Percentiles rank a stretch among this genome's conserved stretches.
phyloP scores from a whole-genome alignment of 768 basidiomycete species.

The Cyclocybe aegerita region DNA sequence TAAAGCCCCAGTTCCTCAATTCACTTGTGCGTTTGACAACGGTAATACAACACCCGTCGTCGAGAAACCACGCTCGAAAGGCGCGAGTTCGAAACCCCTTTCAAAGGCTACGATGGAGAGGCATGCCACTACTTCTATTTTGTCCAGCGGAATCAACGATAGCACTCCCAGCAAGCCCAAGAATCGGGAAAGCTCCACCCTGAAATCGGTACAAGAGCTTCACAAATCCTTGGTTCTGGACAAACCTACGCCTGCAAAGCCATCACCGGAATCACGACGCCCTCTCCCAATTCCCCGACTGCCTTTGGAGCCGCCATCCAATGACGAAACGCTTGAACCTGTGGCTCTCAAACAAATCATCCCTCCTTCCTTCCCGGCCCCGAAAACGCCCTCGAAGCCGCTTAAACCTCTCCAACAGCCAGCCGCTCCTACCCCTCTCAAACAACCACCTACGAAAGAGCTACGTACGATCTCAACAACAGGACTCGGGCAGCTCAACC shows the following conservation, averaged over 20 bases:
- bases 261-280: constrained; percentile 1
- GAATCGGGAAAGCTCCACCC: no score
- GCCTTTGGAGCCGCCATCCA: neutral
- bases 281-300: neutral
- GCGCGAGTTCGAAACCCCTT: neutral
- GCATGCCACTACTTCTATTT: no score
- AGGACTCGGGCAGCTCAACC: constrained; percentile 49
- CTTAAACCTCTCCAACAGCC: constrained; percentile 28
- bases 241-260: neutral
- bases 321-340: neutral
- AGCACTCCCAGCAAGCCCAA: no score
- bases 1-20: constrained; percentile 9
- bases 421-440: constrained; percentile 13
- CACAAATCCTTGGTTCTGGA: no score
- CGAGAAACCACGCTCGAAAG: neutral
- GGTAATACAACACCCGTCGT: neutral
- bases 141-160: no score
- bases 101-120: neutral
- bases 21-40: constrained; percentile 10
- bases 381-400: constrained; percentile 13
- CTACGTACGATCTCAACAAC: constrained; percentile 53
- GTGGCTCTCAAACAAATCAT: constrained; percentile 4
- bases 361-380: constrained; percentile 2
- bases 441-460: constrained; percentile 21
- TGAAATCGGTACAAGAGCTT: no score